Percentiles rank a stretch among this genome's conserved stretches.
Evolutionary conservation across 768 basidiomycete genomes (phyloP).

Genomic region (Psilocybe subaeruginosa): DNA sequence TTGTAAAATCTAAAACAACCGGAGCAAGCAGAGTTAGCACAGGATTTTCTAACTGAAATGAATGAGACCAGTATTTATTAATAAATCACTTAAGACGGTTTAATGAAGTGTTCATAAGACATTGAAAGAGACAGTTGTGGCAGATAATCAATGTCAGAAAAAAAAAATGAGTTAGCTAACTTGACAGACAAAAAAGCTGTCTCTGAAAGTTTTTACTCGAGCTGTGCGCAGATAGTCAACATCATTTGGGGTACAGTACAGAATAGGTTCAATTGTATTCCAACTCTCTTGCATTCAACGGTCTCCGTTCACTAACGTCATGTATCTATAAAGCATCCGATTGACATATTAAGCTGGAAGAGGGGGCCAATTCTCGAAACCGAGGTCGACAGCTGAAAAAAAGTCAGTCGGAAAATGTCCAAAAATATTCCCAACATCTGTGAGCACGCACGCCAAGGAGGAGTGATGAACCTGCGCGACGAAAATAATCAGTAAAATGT

Average conservation of each 20-base stretch:
- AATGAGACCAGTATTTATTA: not conserved
- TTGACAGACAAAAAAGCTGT: not conserved
- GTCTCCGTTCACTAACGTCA: not conserved
- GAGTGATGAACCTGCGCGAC: conserved; percentile 54
- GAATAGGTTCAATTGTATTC: not conserved
- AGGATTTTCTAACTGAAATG: not conserved
- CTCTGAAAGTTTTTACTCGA: not conserved
- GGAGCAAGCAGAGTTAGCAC: not conserved
- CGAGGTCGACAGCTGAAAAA: conserved; percentile 60
- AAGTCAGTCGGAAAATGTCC: conserved; percentile 11
- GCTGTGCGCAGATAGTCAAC: not conserved
- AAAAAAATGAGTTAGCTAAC: not conserved
- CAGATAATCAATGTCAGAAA: not conserved
- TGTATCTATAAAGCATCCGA: not conserved
- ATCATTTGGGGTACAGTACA: not conserved
- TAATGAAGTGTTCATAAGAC: not conserved
- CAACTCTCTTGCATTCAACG: not conserved
- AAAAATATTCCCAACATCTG: conserved; percentile 4
- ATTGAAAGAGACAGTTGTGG: not conserved
- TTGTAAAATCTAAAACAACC: not conserved
- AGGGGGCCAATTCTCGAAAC: conserved; percentile 68
- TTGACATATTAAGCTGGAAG: conserved; percentile 5
- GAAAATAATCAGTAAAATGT: conserved; percentile 12
- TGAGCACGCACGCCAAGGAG: conserved; percentile 65
- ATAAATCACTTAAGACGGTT: not conserved